phyloP scores from a whole-genome alignment of 345 rosid genomes.

The Punica granatum region DNA sequence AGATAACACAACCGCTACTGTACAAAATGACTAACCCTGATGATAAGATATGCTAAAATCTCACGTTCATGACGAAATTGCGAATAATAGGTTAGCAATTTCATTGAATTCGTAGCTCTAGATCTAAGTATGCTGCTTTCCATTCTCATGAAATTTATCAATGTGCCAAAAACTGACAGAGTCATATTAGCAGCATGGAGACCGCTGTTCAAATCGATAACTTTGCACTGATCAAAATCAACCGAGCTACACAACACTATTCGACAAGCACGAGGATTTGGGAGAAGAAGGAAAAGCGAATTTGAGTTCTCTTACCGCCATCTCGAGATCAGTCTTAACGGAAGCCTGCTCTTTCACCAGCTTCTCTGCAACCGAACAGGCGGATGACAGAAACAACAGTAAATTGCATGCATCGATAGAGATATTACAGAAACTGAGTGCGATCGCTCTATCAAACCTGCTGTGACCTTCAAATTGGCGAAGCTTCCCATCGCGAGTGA shows the following conservation, averaged over 20 bases:
- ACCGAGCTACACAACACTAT: neutral
- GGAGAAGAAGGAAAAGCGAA: slow-evolving; percentile 2
- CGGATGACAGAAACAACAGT: slow-evolving; percentile 18
- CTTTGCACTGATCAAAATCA: neutral
- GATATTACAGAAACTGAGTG: neutral
- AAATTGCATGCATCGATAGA: neutral
- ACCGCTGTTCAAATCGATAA: too few species aligned
- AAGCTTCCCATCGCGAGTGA: slow-evolving; percentile 57
- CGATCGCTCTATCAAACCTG: slow-evolving; percentile 38
- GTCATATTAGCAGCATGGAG: too few species aligned
- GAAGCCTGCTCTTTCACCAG: slow-evolving; percentile 89
- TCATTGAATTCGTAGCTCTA: too few species aligned
- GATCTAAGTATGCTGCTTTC: too few species aligned
- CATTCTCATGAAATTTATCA: too few species aligned
- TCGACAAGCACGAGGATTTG: neutral
- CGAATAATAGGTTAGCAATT: neutral
- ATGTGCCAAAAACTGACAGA: too few species aligned
- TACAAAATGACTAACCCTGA: neutral
- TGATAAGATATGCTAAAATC: neutral
- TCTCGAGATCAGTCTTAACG: slow-evolving; percentile 69
- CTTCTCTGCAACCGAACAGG: slow-evolving; percentile 49
- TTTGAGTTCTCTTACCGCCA: slow-evolving; percentile 50
- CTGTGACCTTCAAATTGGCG: slow-evolving; percentile 71
- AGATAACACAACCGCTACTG: neutral
- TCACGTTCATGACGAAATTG: neutral